These are phyloP conservation scores for Scutellaria barbata DNA, from an alignment of 257 asterid species.

Conservation along the genomic window DNA sequence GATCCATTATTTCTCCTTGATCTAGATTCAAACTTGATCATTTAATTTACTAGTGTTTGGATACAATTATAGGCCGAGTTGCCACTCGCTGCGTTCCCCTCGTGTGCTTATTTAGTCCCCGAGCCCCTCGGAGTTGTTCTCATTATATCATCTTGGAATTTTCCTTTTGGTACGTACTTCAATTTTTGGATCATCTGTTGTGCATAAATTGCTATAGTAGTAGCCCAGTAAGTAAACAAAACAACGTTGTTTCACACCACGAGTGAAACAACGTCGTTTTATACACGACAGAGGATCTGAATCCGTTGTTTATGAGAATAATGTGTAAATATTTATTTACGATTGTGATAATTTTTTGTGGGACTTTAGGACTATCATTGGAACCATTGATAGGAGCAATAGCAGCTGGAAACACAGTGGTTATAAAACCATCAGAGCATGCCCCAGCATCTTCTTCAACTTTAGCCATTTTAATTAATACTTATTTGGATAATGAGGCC, in stretches of 20 bases:
- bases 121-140: constrained; percentile 93
- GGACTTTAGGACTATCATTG: constrained; percentile 60
- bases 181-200: neutral
- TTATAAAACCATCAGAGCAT: constrained; percentile 79
- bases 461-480: constrained; percentile 47
- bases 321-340: neutral
- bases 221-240: too few relatives aligned
- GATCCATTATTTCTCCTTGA: too few relatives aligned
- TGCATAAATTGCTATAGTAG: too few relatives aligned
- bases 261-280: too few relatives aligned
- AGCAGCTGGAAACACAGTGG: constrained; percentile 74
- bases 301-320: neutral
- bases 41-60: too few relatives aligned
- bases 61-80: constrained; percentile 54
- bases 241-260: too few relatives aligned
- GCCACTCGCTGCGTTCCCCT: constrained; percentile 79
- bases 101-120: constrained; percentile 65
- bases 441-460: constrained; percentile 70
- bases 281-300: too few relatives aligned
- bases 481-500: constrained; percentile 62
- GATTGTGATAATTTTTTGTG: too few relatives aligned
- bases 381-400: constrained; percentile 86
- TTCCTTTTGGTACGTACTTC: constrained; percentile 65
- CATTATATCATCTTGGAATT: constrained; percentile 80
- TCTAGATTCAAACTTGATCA: too few relatives aligned